These are phyloP conservation scores for Harringtonia lauricola DNA, from an alignment of 2,329 filamentous ascomycete genomes.

Conservation along the genomic window DNA sequence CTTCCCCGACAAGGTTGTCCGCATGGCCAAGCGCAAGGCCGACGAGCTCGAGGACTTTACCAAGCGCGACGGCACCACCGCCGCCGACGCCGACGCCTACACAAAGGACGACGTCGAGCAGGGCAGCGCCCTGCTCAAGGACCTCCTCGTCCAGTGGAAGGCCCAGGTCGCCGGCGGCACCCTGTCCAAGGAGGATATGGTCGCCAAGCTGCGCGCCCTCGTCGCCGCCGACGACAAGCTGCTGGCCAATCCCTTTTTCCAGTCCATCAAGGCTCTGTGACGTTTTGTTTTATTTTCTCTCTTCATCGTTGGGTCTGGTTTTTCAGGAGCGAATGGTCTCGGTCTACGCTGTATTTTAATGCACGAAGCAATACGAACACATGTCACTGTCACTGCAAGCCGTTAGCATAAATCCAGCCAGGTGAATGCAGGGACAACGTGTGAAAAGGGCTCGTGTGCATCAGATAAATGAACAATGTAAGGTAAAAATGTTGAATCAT, in stretches of 20 bases:
- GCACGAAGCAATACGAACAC: too few species aligned
- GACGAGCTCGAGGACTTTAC: conserved; percentile 96
- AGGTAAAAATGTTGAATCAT: conserved; percentile 9
- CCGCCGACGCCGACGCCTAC: conserved; percentile 28
- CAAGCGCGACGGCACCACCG: conserved; percentile 46
- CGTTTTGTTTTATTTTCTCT: not conserved
- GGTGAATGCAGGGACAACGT: not conserved
- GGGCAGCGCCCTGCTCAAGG: conserved; percentile 76
- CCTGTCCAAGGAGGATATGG: conserved; percentile 65
- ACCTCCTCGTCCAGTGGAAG: conserved; percentile 78
- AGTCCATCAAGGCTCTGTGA: conserved; percentile 46
- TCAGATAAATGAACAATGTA: conserved; percentile 12
- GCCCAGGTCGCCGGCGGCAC: conserved; percentile 45
- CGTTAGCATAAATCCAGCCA: not conserved
- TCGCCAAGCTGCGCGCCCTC: conserved; percentile 66
- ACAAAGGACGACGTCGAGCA: conserved; percentile 81
- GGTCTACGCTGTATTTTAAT: too few species aligned
- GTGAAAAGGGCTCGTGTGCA: not conserved
- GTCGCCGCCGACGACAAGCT: conserved; percentile 61
- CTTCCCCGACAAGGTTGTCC: conserved; percentile 93
- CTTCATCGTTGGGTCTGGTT: not conserved
- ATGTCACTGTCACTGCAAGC: too few species aligned
- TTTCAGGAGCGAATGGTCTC: too few species aligned
- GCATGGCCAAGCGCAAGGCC: conserved; percentile 98
- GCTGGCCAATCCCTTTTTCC: conserved; percentile 58